Evolutionary conservation across 2,329 filamentous ascomycete genomes (phyloP).

Genomic region (Magnaporthiopsis poae): DNA sequence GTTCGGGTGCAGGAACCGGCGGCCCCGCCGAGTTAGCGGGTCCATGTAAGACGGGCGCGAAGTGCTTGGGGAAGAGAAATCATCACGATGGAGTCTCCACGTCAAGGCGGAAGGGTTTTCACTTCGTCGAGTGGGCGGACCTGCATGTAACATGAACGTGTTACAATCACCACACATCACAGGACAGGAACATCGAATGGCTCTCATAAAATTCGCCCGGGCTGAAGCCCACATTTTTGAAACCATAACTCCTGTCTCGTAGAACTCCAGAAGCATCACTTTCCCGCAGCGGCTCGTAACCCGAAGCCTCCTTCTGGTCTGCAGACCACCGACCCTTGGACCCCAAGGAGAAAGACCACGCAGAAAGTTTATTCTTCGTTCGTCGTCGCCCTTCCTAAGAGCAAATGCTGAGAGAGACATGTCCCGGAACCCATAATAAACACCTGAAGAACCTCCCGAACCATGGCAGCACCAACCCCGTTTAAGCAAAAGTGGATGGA

Average conservation of each 20-base stretch:
- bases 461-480: constrained; percentile 31
- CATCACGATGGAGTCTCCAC: background rate
- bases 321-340: background rate
- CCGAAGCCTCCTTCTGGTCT: background rate
- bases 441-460: constrained; percentile 49
- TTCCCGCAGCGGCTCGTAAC: background rate
- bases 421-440: constrained; percentile 52
- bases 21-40: no score
- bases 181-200: background rate
- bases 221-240: constrained; percentile 4
- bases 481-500: constrained; percentile 96
- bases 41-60: background rate
- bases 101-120: no score
- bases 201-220: background rate
- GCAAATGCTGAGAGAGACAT: constrained; percentile 48
- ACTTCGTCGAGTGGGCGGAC: no score
- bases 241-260: constrained; percentile 10
- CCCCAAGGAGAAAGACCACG: constrained; percentile 3
- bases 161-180: background rate
- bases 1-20: background rate
- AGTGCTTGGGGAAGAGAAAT: background rate
- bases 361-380: constrained; percentile 26
- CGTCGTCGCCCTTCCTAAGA: constrained; percentile 32
- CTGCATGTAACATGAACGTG: no score
- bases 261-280: constrained; percentile 7